Percentiles rank a stretch among this genome's conserved stretches.
Evolutionary conservation across 768 basidiomycete genomes (phyloP).

Genomic region (Boletus rufocinnamomeus): DNA sequence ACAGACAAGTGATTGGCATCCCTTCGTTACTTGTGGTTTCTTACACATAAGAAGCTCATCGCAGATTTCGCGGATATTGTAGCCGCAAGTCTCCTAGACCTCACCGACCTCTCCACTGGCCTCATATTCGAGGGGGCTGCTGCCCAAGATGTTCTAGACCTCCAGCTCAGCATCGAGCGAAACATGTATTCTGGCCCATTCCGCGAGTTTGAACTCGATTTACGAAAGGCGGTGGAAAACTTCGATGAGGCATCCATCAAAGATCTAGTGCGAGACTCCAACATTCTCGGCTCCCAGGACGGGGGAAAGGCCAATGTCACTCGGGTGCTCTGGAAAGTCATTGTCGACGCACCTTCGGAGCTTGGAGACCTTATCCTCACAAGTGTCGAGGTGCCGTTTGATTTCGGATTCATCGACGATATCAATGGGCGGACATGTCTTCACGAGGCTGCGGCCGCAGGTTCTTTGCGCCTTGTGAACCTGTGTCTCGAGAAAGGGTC

Average conservation of each 20-base stretch:
- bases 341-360: conserved; percentile 75
- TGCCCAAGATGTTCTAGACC: conserved; percentile 72
- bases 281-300: conserved; percentile 59
- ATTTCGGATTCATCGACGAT: conserved; percentile 92
- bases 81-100: conserved; percentile 76
- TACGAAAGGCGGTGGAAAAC: conserved; percentile 73
- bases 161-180: conserved; percentile 68
- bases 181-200: conserved; percentile 68
- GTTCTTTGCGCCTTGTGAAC: conserved; percentile 72
- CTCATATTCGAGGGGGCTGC: conserved; percentile 78
- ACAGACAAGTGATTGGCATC: conserved; percentile 70
- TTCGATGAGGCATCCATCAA: conserved; percentile 60
- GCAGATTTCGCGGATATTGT: conserved; percentile 94
- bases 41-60: conserved; percentile 63
- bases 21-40: conserved; percentile 3
- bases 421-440: conserved; percentile 95
- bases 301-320: conserved; percentile 71
- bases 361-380: conserved; percentile 74
- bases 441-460: conserved; percentile 90
- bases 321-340: conserved; percentile 93
- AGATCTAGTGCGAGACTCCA: conserved; percentile 72
- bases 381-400: conserved; percentile 68
- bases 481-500: conserved; percentile 78
- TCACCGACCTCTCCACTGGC: conserved; percentile 73
- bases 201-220: conserved; percentile 85